Base-by-base conservation (phyloP, 805 yeast species). In the Yamadazyma endophytica region DNA sequence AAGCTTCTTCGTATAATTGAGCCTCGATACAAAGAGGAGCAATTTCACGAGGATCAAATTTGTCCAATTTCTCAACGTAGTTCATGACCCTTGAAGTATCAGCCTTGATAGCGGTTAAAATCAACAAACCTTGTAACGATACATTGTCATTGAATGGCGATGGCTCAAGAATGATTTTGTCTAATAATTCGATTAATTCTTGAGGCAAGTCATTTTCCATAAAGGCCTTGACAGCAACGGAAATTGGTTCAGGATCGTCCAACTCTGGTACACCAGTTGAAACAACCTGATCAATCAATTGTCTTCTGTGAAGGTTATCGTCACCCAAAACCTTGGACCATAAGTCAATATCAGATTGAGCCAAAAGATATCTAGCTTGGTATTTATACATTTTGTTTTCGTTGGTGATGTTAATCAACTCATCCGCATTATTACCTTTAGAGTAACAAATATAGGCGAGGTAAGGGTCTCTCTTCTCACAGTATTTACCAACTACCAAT, bases 401-500 rank as follows among this genome's bases (percentile, higher is more conserved):
- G 59, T 92, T 92, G 45, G 98, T 92, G 60, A 92, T 88, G 53
- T 76, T 72, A 50, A 92, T 77, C 52, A 92, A 75, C 58, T 92
- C 98, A 36, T 71, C 81, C 57, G 92, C 96, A 50, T 90, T 89
- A 32, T 73, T 69, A 54, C 99, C 99, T 65, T 89, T 90, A 40
- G 94, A 95, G 62, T 92, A 92, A 31, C 96, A 95, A 64, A 92
- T 92, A 61, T 87, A 92, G 17, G 98, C 99, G 56, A 92, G 71
- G 65, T 87, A 92, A 41, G 99, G 99, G 54, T 92, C 99, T 64
- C 98, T 84, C 77, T 86, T 90, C 65, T 92, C 99, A 73, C 99
- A 92, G 70, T 92, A 92, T 56, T 79, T 87, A 71, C 98, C 99
- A 44, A 92, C 97, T 49, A 83, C 83, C 46, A 85, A 68, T n/a